Evolutionary conservation across 257 asterid species (phyloP).

Genomic region (Solanum bulbocastanum): DNA sequence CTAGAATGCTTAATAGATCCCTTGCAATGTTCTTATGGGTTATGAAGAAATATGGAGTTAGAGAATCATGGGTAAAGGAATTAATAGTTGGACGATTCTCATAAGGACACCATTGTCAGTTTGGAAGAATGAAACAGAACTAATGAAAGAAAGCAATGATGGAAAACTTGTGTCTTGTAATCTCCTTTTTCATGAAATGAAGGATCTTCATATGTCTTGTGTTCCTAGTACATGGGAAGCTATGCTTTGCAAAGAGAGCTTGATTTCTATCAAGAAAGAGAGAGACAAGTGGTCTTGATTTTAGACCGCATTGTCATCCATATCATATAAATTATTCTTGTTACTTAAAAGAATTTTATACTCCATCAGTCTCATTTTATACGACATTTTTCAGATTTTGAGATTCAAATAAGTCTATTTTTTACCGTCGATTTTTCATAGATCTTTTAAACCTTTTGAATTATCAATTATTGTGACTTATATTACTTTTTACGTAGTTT

Average conservation of each 20-base stretch:
- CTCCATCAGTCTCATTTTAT: too few relatives aligned
- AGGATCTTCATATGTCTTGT: background rate
- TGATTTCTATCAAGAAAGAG: background rate
- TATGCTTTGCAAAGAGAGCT: background rate
- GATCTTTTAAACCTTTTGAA: too few relatives aligned
- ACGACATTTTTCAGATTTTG: too few relatives aligned
- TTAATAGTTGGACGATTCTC: background rate
- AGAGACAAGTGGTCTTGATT: background rate
- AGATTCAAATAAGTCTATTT: too few relatives aligned
- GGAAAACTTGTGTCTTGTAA: background rate
- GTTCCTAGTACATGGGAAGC: background rate
- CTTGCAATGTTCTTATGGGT: background rate
- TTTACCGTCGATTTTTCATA: fast-evolving
- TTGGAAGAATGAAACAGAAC: background rate
- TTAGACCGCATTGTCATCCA: background rate
- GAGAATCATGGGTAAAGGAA: background rate
- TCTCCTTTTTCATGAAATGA: background rate
- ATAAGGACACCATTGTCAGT: background rate
- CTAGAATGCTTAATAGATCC: background rate
- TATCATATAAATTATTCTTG: background rate
- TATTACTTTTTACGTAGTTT: too few relatives aligned
- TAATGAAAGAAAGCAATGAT: background rate
- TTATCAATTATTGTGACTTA: too few relatives aligned
- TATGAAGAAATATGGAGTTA: background rate
- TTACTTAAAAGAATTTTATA: background rate